These are phyloP conservation scores for Pistacia atlantica DNA, from an alignment of 345 rosid genomes.

Conservation along the genomic window DNA sequence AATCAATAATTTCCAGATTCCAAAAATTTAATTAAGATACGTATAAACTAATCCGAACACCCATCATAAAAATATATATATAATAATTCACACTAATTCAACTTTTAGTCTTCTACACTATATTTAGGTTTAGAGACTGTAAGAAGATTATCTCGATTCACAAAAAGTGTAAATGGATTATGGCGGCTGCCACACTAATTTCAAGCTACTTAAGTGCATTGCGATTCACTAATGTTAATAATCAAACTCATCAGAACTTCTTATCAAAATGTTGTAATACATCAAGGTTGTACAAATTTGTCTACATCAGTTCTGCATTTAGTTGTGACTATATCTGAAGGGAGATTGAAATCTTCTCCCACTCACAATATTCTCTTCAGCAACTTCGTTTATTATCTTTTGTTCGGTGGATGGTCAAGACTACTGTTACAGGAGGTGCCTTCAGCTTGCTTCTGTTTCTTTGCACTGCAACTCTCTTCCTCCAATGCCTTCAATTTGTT, in stretches of 20 bases:
- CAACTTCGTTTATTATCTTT: slow-evolving; percentile 3
- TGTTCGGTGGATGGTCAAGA: not conserved
- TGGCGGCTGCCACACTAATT: not conserved
- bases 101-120: no score
- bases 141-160: no score
- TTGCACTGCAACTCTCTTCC: slow-evolving; percentile 48
- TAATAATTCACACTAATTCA: no score
- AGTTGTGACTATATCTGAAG: not conserved
- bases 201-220: not conserved
- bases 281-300: not conserved
- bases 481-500: slow-evolving; percentile 84
- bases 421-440: slow-evolving; percentile 4
- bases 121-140: no score
- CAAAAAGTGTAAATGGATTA: not conserved
- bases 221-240: not conserved
- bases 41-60: no score
- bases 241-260: not conserved
- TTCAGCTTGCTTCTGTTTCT: slow-evolving; percentile 65
- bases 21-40: no score
- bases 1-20: no score
- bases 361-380: not conserved
- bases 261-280: not conserved
- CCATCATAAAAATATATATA: no score
- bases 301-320: not conserved
- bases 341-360: not conserved